These are phyloP conservation scores for Phanerochaete sordida DNA, from an alignment of 768 basidiomycete genomes.

Conservation along the genomic window DNA sequence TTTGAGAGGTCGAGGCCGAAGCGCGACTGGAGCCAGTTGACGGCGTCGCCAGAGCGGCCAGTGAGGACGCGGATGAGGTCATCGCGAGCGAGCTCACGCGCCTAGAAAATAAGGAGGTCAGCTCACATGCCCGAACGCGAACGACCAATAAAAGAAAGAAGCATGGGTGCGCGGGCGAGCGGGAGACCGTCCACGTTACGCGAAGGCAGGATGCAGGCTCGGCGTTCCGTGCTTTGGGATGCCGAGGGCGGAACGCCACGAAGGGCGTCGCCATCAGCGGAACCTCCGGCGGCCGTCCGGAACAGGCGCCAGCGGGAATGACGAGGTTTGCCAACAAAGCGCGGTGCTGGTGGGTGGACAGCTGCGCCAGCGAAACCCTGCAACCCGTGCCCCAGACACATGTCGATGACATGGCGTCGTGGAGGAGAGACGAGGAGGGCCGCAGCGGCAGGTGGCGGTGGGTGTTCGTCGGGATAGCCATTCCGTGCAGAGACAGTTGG, in stretches of 20 bases:
- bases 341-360: too few species aligned
- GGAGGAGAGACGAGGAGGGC: too few species aligned
- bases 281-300: not conserved
- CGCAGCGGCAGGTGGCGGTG: too few species aligned
- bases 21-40: slow-evolving; percentile 92
- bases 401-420: too few species aligned
- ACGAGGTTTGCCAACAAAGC: not conserved
- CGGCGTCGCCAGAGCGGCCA: slow-evolving; percentile 91
- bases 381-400: too few species aligned
- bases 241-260: slow-evolving; percentile 3
- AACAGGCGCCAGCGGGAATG: not conserved
- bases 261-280: slow-evolving; percentile 1
- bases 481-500: too few species aligned
- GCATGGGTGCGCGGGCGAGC: too few species aligned
- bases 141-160: not conserved
- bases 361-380: too few species aligned
- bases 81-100: slow-evolving; percentile 92
- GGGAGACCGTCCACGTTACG: too few species aligned
- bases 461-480: too few species aligned
- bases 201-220: not conserved
- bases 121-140: not conserved
- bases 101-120: slow-evolving; percentile 38
- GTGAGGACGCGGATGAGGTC: slow-evolving; percentile 95
- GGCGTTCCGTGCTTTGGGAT: not conserved
- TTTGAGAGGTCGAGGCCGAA: slow-evolving; percentile 92